Base-by-base conservation (phyloP, 257 asterid species). In the Nicotiana attenuata region DNA sequence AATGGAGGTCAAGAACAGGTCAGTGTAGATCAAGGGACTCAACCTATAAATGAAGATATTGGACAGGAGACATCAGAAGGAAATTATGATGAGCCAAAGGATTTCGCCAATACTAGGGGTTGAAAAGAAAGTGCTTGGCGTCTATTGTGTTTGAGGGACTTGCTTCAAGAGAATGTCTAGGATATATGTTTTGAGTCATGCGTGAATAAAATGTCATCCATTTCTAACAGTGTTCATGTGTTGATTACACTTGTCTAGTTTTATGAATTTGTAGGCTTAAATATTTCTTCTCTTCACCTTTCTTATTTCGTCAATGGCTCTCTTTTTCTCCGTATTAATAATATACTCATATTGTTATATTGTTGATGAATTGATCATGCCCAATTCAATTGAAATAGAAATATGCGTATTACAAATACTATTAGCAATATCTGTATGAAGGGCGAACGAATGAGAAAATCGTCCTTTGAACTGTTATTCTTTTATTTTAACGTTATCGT, bases 61-160 rank as follows among this genome's bases (percentile, higher is more conserved):
- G 81, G 38, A 31, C 73, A 81, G 20, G 75, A 61, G 31, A 14
- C 24, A 10, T 5, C 38, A 47, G 76, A 77, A 35, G 85, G 38
- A 10, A 80, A 59, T 16, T 31, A 65, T 35, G 85, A 83, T 38
- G 84, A 71, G 45, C 75, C 80, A 53, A 55, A 24, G 8, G 85
- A 76, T 81, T 69, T 53, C 57, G 85, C 78, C 78, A 81, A 83
- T 50, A 83, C 68, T 26, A 87, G 81, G 61, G 68, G 80, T 80
- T 84, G 76, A 83, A 41, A 28, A 15, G 28, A 15, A 75, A 52
- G 0, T 28, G 57, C 19, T 52, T 52, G 57, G 57, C 2, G 14
- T 52, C 19, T 41, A 41, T 8, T 41, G 50, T 1, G 20, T 14
- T 38, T 71, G 3, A 41, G 50, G 19, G 19, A 52, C 19, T 52